Base-by-base conservation (phyloP, 768 basidiomycete genomes). In the Floccularia luteovirens region DNA sequence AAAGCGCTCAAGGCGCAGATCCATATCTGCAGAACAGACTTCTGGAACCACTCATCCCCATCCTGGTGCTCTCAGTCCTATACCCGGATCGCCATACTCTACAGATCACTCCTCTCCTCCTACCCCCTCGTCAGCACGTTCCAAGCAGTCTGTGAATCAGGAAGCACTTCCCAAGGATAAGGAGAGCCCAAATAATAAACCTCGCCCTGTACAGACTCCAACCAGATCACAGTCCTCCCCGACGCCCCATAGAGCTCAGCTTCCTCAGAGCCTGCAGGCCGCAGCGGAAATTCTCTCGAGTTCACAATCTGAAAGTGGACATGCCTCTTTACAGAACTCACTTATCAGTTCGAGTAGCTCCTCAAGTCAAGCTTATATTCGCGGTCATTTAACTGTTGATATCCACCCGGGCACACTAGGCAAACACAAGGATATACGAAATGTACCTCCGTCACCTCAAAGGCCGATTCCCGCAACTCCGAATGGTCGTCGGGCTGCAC, bases 191-290 rank as follows among this genome's bases (percentile, higher is more conserved):
- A 52, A 51, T 34, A 50, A 53, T 25, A 62, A 57, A 39, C 46
- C 48, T n/a, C 61, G 52, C 40, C 49, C n/a, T 12, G 7, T 19
- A 14, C 32, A 34, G 16, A 62, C 72, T n/a, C 71, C 75, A 28
- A 60, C 63, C 31, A 63, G 70, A 46, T 57, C 71, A 17, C 80
- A 76, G 51, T 70, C 74, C 32, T 72, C n/a, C n/a, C n/a, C 75
- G 13, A 67, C 77, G 11, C 64, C 77, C 12, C 64, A 72, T 56
- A 69, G 69, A 39, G 61, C 77, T 13, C 73, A 74, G 32, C 70
- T 64, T 39, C 79, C 81, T 0, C 84, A 86, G 59, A 85, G 82
- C 46, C 64, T 89, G 33, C 75, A 71, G 48, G 84, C 83, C 41
- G 84, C 82, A 12, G 61, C 82, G 24, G 81, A 88, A 57, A 72